A percentile compares a stretch with the other conserved stretches of the same genome.
phyloP scores from a whole-genome alignment of 2,329 filamentous ascomycete genomes.

The Cladophialophora carrionii region DNA sequence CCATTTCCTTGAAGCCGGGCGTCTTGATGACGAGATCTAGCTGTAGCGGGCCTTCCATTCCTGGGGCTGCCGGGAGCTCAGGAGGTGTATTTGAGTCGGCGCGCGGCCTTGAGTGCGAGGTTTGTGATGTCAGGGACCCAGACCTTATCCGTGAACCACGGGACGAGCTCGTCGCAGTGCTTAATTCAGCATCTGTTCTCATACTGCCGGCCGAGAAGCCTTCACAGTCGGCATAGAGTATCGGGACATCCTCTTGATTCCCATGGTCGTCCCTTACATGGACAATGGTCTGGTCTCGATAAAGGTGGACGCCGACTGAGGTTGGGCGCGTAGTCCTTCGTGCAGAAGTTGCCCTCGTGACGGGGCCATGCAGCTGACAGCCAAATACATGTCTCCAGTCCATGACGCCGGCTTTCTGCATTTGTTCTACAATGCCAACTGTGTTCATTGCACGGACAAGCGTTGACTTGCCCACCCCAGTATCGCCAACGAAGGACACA shows the following conservation, averaged over 20 bases:
- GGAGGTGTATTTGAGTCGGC: not conserved
- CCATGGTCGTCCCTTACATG: constrained; percentile 12
- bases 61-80: not conserved
- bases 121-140: not conserved
- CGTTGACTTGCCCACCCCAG: constrained; percentile 9
- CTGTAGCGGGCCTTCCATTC: constrained; percentile 5
- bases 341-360: constrained; percentile 3
- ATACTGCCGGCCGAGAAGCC: constrained; percentile 11
- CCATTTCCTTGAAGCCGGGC: constrained; percentile 10
- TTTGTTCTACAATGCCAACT: constrained; percentile 8
- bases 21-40: constrained; percentile 16
- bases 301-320: constrained; percentile 11
- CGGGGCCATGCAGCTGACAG: constrained; percentile 5
- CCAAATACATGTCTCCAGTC: constrained; percentile 11
- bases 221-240: constrained; percentile 11
- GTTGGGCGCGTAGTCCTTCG: constrained; percentile 4
- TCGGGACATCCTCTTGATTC: constrained; percentile 4
- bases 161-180: not conserved
- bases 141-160: not conserved
- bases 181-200: constrained; percentile 6
- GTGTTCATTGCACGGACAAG: constrained; percentile 13
- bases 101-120: not conserved
- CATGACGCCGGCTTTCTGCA: constrained; percentile 5
- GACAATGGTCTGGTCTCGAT: constrained; percentile 5
- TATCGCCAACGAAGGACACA: constrained; percentile 11